phyloP scores from a whole-genome alignment of 2,329 filamentous ascomycete species.

The Tolypocladium tropicale region DNA sequence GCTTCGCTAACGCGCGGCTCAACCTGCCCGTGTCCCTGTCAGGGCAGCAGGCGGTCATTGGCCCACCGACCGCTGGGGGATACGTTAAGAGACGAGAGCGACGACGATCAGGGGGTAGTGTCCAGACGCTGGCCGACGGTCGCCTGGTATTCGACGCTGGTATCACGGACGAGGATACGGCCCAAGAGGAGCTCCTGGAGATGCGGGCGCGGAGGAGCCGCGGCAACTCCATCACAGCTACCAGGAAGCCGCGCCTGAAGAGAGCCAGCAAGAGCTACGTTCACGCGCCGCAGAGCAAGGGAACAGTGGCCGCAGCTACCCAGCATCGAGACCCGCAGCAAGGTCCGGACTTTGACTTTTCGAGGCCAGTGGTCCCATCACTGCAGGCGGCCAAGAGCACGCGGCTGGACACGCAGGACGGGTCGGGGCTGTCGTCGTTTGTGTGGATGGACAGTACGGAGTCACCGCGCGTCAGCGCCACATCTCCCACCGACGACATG shows the following conservation, averaged over 20 bases:
- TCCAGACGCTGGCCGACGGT: constrained; percentile 27
- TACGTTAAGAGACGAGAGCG: constrained; percentile 27
- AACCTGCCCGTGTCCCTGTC: constrained; percentile 9
- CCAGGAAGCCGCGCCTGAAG: constrained; percentile 31
- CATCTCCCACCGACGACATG: constrained; percentile 16
- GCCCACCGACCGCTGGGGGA: constrained; percentile 14
- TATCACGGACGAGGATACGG: constrained; percentile 33
- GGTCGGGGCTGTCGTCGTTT: neutral
- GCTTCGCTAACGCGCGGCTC: constrained; percentile 16
- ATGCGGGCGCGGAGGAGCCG: constrained; percentile 23
- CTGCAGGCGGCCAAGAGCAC: neutral
- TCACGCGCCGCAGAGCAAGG: constrained; percentile 16
- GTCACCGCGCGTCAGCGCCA: constrained; percentile 5
- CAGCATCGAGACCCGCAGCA: constrained; percentile 6
- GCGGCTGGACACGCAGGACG: neutral
- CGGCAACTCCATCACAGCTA: constrained; percentile 12
- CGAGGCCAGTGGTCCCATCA: constrained; percentile 7
- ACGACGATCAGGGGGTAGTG: constrained; percentile 39
- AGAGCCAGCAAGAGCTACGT: constrained; percentile 28
- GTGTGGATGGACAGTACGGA: neutral
- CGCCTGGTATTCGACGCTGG: constrained; percentile 26
- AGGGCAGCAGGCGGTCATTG: constrained; percentile 9
- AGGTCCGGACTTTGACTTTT: constrained; percentile 24
- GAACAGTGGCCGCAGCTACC: neutral
- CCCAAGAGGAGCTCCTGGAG: constrained; percentile 32